Evolutionary conservation across 2,329 filamentous ascomycete genomes (phyloP), one percentile per base, ranked within the genome.

Genomic region (Aspergillus sp.): DNA sequence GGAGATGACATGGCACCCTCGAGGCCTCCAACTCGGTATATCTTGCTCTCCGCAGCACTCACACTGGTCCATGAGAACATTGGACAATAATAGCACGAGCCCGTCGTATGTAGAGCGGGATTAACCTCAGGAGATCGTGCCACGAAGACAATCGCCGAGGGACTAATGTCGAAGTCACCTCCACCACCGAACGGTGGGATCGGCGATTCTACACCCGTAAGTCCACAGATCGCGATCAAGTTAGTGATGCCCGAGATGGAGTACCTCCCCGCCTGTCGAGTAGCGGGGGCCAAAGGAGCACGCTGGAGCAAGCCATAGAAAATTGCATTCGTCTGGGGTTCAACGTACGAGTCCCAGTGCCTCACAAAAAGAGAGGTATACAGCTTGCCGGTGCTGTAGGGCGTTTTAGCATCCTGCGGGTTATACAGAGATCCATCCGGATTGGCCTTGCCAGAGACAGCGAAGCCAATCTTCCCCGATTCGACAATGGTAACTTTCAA

Each of bases 311-410:
- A 66, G 22, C 77, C 81, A 64, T 77, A 79, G 67, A 76, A 83
- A 45, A 83, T 77, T 0, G 80, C 67, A 60, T 80, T 81, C 53
- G 73, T 76, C 65, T 82, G 74, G n/a, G 77, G 75, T 20, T 76
- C 75, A 13, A 81, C 68, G 61, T 79, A 83, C 5, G 75, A 68
- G 62, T 83, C 81, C 81, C 81, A 83, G 61, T 83, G 80, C 37
- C 81, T 73, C 12, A 83, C 81, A 64, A 79, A 82, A 17, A 82
- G 71, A 8, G 75, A 79, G 19, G 79, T 79, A 63, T 83, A 83
- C 4, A 83, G 64, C 48, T 70, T 75, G 2, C 79, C 81, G 2
- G 77, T 79, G 15, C 74, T 79, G 20, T 70, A 61, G 2, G 79
- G 74, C 61, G 80, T 79, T 40, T 76, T 75, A 5, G 74, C 77